Conservation (phyloP, 345 rosid genomes). For the Aquilaria malaccensis region DNA sequence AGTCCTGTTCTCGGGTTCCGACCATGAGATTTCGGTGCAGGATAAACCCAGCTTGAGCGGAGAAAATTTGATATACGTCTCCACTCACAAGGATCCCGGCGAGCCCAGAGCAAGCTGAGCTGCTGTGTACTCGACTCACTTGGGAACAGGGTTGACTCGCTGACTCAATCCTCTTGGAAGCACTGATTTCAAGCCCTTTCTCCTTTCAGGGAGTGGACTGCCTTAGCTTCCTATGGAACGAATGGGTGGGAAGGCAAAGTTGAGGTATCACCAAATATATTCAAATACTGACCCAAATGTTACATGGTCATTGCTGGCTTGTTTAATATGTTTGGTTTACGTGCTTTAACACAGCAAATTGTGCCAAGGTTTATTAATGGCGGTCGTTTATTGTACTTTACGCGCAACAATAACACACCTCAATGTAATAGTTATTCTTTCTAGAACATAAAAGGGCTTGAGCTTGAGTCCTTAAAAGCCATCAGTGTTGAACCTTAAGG, state of each 20-base stretch:
- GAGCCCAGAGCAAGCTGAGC: conserved; percentile 71
- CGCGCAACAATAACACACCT: too few relatives aligned
- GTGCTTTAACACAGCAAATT: too few relatives aligned
- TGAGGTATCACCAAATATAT: conserved; percentile 19
- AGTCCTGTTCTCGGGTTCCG: conserved; percentile 31
- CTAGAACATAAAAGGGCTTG: too few relatives aligned
- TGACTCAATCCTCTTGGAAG: conserved; percentile 57
- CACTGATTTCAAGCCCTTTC: conserved; percentile 86
- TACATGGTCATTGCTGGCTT: too few relatives aligned
- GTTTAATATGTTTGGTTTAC: too few relatives aligned
- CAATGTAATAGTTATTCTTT: too few relatives aligned
- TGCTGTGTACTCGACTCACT: conserved; percentile 66
- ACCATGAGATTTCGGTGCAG: conserved; percentile 49
- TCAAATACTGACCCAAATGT: too few relatives aligned
- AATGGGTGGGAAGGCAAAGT: conserved; percentile 72
- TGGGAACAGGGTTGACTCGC: conserved; percentile 51
- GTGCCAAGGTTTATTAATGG: too few relatives aligned
- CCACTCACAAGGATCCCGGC: conserved; percentile 68
- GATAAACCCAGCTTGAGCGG: conserved; percentile 63
- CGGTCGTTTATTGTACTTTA: too few relatives aligned
- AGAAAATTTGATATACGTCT: conserved; percentile 54
- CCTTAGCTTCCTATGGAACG: conserved; percentile 71
- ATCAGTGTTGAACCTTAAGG: too few relatives aligned
- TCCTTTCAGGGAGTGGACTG: conserved; percentile 62
- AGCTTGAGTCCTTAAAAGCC: too few relatives aligned